phyloP scores from a whole-genome alignment of 352 stramenopile species.

The Detonula confervacea region DNA sequence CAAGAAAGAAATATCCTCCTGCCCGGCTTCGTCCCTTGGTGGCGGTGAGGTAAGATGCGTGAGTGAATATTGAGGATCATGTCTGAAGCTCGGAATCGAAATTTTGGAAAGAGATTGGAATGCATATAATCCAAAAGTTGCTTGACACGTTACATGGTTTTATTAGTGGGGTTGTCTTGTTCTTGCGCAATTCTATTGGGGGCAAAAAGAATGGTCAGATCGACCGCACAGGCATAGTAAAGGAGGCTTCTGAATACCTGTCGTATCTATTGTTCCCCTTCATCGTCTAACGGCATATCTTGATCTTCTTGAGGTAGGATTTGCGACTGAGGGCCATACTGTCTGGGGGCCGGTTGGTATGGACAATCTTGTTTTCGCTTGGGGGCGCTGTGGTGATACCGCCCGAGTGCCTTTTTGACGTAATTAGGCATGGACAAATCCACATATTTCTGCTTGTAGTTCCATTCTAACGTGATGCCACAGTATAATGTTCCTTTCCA shows the following conservation, averaged over 20 bases:
- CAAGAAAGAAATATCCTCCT: slow-evolving; percentile 38
- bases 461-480: slow-evolving; percentile 46
- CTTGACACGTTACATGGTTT: slow-evolving; percentile 24
- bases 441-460: slow-evolving; percentile 33
- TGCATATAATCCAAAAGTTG: slow-evolving; percentile 48
- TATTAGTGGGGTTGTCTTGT: slow-evolving; percentile 10
- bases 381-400: too few species aligned
- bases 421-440: slow-evolving; percentile 39
- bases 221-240: slow-evolving; percentile 26
- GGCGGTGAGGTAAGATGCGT: slow-evolving; percentile 36
- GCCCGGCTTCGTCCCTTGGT: slow-evolving; percentile 22
- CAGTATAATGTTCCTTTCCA: slow-evolving; percentile 27
- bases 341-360: neutral
- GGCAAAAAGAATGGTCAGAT: too few species aligned
- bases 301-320: neutral
- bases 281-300: neutral
- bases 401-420: too few species aligned
- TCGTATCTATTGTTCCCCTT: slow-evolving; percentile 18
- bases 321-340: slow-evolving; percentile 8
- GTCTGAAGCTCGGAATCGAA: slow-evolving; percentile 40
- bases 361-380: slow-evolving; percentile 7
- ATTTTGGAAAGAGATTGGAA: slow-evolving; percentile 45
- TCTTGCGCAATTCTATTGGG: too few species aligned
- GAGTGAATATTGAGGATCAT: slow-evolving; percentile 46
- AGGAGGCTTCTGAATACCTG: slow-evolving; percentile 36